A percentile compares a stretch with the other conserved stretches of the same genome.
Evolutionary conservation across 352 stramenopile species (phyloP).

Genomic region (Pythium guiyangense): DNA sequence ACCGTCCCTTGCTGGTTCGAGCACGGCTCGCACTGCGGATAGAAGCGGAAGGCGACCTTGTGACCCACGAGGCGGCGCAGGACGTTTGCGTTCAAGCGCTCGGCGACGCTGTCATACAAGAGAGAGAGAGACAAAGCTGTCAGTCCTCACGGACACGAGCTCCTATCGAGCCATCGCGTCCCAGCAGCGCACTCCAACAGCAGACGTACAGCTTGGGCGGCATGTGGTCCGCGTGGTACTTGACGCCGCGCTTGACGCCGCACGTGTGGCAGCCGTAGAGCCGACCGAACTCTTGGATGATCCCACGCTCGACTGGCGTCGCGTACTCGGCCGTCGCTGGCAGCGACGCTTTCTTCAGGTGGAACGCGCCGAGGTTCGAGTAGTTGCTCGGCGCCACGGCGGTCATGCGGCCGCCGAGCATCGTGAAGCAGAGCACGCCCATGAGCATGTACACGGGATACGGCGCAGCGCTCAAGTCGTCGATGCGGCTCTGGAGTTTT

Average conservation of each 20-base stretch:
- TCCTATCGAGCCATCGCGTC: not conserved
- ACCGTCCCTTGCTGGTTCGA: slow-evolving; percentile 69
- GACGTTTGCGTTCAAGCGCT: slow-evolving; percentile 39
- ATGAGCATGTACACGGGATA: slow-evolving; percentile 68
- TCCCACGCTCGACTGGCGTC: slow-evolving; percentile 43
- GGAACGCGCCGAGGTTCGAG: slow-evolving; percentile 72
- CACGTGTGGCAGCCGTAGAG: slow-evolving; percentile 84
- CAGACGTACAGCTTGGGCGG: slow-evolving; percentile 66
- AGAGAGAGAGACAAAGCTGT: not conserved
- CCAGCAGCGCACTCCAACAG: slow-evolving; percentile 1
- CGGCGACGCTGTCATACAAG: slow-evolving; percentile 41
- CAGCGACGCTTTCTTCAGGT: slow-evolving; percentile 68
- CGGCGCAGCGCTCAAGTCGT: slow-evolving; percentile 38
- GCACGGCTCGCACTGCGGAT: slow-evolving; percentile 78
- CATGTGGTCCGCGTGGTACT: slow-evolving; percentile 84
- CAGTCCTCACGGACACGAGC: not conserved
- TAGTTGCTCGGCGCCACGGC: slow-evolving; percentile 74
- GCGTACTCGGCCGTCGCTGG: slow-evolving; percentile 74
- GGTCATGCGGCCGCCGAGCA: slow-evolving; percentile 67
- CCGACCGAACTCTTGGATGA: slow-evolving; percentile 78
- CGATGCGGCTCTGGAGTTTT: slow-evolving; percentile 29
- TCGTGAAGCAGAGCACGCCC: slow-evolving; percentile 68
- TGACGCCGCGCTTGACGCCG: slow-evolving; percentile 51
- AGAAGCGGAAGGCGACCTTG: slow-evolving; percentile 73
- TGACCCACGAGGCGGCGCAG: slow-evolving; percentile 33